Base-by-base conservation (phyloP, 371 early-diverging fungal species). In the Circinella minor region DNA sequence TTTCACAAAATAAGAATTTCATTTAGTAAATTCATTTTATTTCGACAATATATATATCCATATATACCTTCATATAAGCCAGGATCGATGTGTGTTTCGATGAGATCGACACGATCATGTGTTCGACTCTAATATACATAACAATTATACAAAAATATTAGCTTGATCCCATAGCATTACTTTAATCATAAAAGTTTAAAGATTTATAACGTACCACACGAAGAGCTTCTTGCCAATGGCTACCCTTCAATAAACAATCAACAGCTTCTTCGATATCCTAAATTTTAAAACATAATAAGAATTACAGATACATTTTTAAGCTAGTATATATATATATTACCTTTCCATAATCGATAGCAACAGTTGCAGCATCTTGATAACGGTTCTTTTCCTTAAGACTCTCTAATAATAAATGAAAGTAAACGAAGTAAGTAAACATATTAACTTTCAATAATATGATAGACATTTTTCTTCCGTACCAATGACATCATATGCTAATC, bases 71-170 rank as follows among this genome's bases (percentile, higher is more conserved):
- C 88, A 20, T 86, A 77, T 18, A 95, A 71, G 1, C 89, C 93
- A 7, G 96, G 95, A 38, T 84, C 85, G 49, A 96, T 80, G 18
- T 89, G 89, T 4, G 94, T 90, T 37, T 91, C 90, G 51, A 96
- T 81, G 36, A 96, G 72, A 77, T 93, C 93, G 4, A 77, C 37
- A 15, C 92, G 90, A 43, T 82, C 72, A 48, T 84, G 81, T 27
- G 82, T 60, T 18, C 87, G 81, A 38, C 88, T 84, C 86, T 88
- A 66, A 6, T 61, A 27, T 69, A 43, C 43, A 43, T 6, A 39
- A 39, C 4, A 9, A 39, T 6, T 6, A 39, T 39, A 39, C 39
- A 43, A 9, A 43, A 11, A 11, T 1, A 43, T 55, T 3, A 36
- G 15, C 54, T 43, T 34, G 39, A 27, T 27, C 27, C 1, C 27